Evolutionary conservation across 2,329 filamentous ascomycete genomes (phyloP).

Genomic region (Sporothrix pseudoabietina): DNA sequence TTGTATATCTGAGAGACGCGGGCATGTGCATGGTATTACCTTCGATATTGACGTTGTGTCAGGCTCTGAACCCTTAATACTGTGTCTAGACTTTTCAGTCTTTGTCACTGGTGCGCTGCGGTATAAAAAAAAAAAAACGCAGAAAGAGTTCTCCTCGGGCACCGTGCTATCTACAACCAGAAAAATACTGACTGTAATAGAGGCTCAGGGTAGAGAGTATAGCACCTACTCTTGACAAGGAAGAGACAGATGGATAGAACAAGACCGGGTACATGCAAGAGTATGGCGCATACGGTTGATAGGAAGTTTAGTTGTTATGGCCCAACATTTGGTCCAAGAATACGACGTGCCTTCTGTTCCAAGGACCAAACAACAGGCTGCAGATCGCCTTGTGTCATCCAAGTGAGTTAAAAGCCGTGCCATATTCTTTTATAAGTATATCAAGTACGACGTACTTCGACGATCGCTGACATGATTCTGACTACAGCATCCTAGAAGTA

Average conservation of each 20-base stretch:
- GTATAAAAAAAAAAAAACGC: not conserved
- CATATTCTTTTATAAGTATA: not conserved
- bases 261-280: not conserved
- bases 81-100: not conserved
- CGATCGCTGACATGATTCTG: constrained; percentile 1
- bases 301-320: not conserved
- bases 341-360: not conserved
- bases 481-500: not conserved
- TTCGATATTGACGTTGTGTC: not conserved
- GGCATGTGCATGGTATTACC: not conserved
- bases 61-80: not conserved
- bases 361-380: not conserved
- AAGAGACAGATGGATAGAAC: no score
- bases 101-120: not conserved
- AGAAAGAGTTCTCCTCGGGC: not conserved
- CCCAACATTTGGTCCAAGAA: not conserved
- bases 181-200: no score
- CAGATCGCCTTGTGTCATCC: not conserved
- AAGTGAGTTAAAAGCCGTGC: not conserved
- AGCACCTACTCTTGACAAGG: no score
- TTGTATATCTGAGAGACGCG: not conserved
- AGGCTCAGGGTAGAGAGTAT: no score
- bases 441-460: not conserved
- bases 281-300: not conserved
- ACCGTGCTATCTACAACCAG: not conserved